Conservation (phyloP, 2,329 filamentous ascomycete genomes). For the Alternaria sp. region DNA sequence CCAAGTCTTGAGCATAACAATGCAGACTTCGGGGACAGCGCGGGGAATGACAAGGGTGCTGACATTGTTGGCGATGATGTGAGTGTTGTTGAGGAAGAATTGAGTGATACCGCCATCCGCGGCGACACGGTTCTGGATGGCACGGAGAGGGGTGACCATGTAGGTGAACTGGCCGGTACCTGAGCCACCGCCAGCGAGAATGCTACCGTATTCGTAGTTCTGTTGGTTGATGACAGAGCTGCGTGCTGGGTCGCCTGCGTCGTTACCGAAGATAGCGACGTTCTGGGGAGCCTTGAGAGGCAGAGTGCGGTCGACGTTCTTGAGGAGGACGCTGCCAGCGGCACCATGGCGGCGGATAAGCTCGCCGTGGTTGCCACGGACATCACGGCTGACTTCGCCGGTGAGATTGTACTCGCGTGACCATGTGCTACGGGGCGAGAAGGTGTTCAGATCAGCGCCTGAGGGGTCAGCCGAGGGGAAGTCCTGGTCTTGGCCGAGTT, state of each 20-base stretch:
- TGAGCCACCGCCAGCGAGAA: slow-evolving; percentile 51
- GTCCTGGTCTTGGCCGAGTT: slow-evolving; percentile 51
- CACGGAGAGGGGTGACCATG: slow-evolving; percentile 51
- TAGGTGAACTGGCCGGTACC: slow-evolving; percentile 52
- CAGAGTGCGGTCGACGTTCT: slow-evolving; percentile 58
- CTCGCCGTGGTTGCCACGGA: slow-evolving; percentile 51
- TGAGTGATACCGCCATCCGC: slow-evolving; percentile 51
- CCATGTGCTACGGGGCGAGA: slow-evolving; percentile 51
- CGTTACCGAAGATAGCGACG: slow-evolving; percentile 59
- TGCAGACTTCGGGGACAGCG: slow-evolving; percentile 53
- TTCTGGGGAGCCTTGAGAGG: slow-evolving; percentile 60
- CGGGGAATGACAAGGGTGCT: slow-evolving; percentile 39
- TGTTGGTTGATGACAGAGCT: slow-evolving; percentile 50
- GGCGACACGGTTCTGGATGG: slow-evolving; percentile 44
- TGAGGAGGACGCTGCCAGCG: slow-evolving; percentile 53
- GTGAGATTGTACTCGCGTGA: slow-evolving; percentile 45
- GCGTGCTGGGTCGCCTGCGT: slow-evolving; percentile 55
- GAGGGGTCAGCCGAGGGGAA: slow-evolving; percentile 49
- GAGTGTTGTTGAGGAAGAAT: slow-evolving; percentile 53
- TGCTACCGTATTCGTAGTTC: slow-evolving; percentile 51
- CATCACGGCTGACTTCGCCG: slow-evolving; percentile 41
- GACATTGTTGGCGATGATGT: slow-evolving; percentile 42
- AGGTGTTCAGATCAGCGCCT: slow-evolving; percentile 38
- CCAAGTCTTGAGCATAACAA: slow-evolving; percentile 67
- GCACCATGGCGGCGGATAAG: slow-evolving; percentile 52